These are phyloP conservation scores for Rhizopus microsporus DNA, from an alignment of 371 early-diverging fungal genomes.

Conservation along the genomic window DNA sequence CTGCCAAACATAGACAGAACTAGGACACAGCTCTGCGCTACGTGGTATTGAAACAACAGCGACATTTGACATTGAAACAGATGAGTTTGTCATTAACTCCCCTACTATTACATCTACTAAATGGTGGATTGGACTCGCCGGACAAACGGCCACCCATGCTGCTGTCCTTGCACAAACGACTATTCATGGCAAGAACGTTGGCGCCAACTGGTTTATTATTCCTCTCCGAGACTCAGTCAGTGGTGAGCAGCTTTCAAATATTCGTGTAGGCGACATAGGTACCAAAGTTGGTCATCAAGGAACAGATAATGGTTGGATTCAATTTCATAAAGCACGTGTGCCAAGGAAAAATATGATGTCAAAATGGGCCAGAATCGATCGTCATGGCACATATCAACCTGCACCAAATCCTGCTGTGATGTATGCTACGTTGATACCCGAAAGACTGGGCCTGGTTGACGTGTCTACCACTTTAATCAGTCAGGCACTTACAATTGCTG, in stretches of 20 bases:
- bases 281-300: conserved; percentile 79
- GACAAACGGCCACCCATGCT: conserved; percentile 79
- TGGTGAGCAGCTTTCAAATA: conserved; percentile 72
- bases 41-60: conserved; percentile 91
- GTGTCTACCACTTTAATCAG: conserved; percentile 38
- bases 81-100: conserved; percentile 85
- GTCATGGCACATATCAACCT: conserved; percentile 61
- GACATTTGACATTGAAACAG: conserved; percentile 72
- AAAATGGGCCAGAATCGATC: conserved; percentile 64
- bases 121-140: conserved; percentile 95
- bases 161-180: conserved; percentile 64
- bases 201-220: conserved; percentile 85
- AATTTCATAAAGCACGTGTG: conserved; percentile 79
- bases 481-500: conserved; percentile 66
- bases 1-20: conserved; percentile 47
- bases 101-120: conserved; percentile 85
- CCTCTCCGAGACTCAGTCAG: conserved; percentile 78
- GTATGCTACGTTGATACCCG: conserved; percentile 71
- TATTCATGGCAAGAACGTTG: conserved; percentile 68
- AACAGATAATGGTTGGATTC: conserved; percentile 91
- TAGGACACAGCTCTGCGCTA: conserved; percentile 83
- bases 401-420: conserved; percentile 62
- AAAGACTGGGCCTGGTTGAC: conserved; percentile 53
- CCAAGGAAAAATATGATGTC: conserved; percentile 80
- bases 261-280: conserved; percentile 88